Base-by-base conservation (phyloP, 2,329 filamentous ascomycete genomes). In the Diaporthe capsici region DNA sequence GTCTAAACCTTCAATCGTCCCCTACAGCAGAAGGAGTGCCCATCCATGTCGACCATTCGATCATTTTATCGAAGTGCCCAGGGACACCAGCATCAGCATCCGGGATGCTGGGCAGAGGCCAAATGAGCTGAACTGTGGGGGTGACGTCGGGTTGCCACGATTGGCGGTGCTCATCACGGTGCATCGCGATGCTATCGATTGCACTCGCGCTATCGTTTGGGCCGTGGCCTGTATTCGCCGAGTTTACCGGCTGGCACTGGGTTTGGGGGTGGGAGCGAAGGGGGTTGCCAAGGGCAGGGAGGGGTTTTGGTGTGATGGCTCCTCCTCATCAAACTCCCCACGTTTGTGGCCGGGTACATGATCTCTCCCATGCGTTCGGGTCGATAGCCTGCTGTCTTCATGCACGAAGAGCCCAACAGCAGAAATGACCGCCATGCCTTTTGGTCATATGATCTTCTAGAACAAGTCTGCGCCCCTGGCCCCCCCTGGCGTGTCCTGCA, bases 361-460 rank as follows among this genome's bases (percentile, higher is more conserved):
- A 70, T 70, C 65, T 70, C 65, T 55, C 49, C 65, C 65, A 70
- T 28, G 10, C 67, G 17, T 55, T 49, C 73, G 73, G 60, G 57
- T 55, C 25, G 31, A 53, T 55, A 9, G 47, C 65, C 57, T 71
- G 22, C 67, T 72, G 25, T 65, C 44, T 37, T 57, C 34, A 65
- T 73, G 71, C 71, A 65, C 12, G 71, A 42, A 22, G 49, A 55
- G 53, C 22, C 67, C 57, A 72, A 65, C 57, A 49, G 39, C 51
- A 65, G 68, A 20, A 31, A 72, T 61, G 71, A 28, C 25, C 65
- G 68, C 73, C 51, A 63, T 44, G 37, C 51, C 68, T 47, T 42
- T n/a, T 53, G 71, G 49, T 63, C 73, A 72, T 72, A 57, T 72
- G 68, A 67, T 65, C 49, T 75, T 75, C 68, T 67, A 72, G 73